A percentile compares a stretch with the other conserved stretches of the same genome.
Evolutionary conservation across 768 basidiomycete species (phyloP).

Genomic region (Gloeopeniophorella convolvens): DNA sequence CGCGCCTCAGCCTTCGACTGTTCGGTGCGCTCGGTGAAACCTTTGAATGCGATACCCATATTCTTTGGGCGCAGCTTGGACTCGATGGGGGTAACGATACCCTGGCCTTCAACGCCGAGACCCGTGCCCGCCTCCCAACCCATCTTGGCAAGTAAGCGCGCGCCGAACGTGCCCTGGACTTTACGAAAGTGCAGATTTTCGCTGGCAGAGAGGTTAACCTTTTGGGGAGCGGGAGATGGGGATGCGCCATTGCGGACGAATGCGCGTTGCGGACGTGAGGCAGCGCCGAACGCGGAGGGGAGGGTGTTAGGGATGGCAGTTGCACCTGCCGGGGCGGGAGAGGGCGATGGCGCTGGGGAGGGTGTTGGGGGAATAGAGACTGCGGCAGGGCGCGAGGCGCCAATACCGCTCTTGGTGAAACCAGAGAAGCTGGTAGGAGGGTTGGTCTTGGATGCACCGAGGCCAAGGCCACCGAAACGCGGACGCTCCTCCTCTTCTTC

Average conservation of each 20-base stretch:
- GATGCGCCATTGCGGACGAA: slow-evolving; percentile 53
- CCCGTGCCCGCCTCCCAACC: slow-evolving; percentile 87
- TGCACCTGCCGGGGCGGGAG: slow-evolving; percentile 38
- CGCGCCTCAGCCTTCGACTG: slow-evolving; percentile 78
- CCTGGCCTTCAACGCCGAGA: slow-evolving; percentile 66
- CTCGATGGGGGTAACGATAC: slow-evolving; percentile 86
- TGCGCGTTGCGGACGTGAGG: slow-evolving; percentile 35
- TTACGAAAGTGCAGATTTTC: slow-evolving; percentile 83
- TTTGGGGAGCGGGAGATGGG: slow-evolving; percentile 34
- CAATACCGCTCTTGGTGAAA: slow-evolving; percentile 40
- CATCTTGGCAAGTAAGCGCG: slow-evolving; percentile 90
- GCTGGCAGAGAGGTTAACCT: slow-evolving; percentile 47
- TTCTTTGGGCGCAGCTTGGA: slow-evolving; percentile 78
- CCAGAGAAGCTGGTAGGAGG: slow-evolving; percentile 24
- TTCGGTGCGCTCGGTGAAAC: slow-evolving; percentile 83
- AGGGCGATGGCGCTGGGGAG: slow-evolving; percentile 32
- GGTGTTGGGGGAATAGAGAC: slow-evolving; percentile 28
- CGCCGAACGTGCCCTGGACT: slow-evolving; percentile 71
- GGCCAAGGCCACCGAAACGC: slow-evolving; percentile 42
- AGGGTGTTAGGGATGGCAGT: slow-evolving; percentile 30
- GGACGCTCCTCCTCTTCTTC: slow-evolving; percentile 39
- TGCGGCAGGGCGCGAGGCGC: slow-evolving; percentile 29
- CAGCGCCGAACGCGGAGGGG: slow-evolving; percentile 35
- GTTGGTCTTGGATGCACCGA: slow-evolving; percentile 26
- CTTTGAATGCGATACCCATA: slow-evolving; percentile 82